Evolutionary conservation across 2,329 filamentous ascomycete genomes (phyloP).

Genomic region (Aspergillus chevalieri): DNA sequence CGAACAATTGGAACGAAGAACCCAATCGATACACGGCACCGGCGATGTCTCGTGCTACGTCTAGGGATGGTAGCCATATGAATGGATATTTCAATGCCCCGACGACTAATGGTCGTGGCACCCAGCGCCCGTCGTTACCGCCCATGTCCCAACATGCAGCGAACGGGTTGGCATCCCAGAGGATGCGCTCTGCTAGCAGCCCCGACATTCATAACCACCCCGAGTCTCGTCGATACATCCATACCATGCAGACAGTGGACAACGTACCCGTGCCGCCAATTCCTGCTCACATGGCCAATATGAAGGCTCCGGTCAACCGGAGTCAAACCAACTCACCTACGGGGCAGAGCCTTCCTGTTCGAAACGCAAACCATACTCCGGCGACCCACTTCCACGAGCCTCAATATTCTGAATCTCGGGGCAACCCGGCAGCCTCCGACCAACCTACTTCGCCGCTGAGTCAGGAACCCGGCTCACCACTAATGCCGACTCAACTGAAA

Average conservation of each 20-base stretch:
- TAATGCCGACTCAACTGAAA: conserved; percentile 72
- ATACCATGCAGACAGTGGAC: conserved; percentile 49
- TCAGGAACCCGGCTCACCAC: conserved; percentile 33
- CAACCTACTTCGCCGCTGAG: conserved; percentile 29
- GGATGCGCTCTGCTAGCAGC: conserved; percentile 87
- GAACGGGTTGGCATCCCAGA: conserved; percentile 50
- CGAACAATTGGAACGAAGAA: conserved; percentile 64
- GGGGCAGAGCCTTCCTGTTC: conserved; percentile 56
- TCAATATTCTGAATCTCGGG: conserved; percentile 30
- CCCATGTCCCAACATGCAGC: conserved; percentile 59
- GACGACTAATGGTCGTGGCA: conserved; percentile 52
- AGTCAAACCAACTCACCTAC: conserved; percentile 78
- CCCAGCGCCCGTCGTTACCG: conserved; percentile 71
- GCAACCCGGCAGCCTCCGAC: conserved; percentile 22
- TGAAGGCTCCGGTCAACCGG: conserved; percentile 58
- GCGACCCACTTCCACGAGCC: conserved; percentile 33
- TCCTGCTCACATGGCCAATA: conserved; percentile 60
- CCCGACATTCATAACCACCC: conserved; percentile 73
- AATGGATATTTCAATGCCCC: conserved; percentile 56
- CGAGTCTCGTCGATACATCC: conserved; percentile 41
- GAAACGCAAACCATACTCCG: conserved; percentile 47
- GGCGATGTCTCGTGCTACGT: conserved; percentile 73
- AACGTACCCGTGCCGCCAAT: conserved; percentile 70
- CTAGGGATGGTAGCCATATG: conserved; percentile 63
- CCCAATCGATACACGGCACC: conserved; percentile 82